phyloP scores from a whole-genome alignment of 164 flowering plant species.

The Chimonanthus salicifolius region DNA sequence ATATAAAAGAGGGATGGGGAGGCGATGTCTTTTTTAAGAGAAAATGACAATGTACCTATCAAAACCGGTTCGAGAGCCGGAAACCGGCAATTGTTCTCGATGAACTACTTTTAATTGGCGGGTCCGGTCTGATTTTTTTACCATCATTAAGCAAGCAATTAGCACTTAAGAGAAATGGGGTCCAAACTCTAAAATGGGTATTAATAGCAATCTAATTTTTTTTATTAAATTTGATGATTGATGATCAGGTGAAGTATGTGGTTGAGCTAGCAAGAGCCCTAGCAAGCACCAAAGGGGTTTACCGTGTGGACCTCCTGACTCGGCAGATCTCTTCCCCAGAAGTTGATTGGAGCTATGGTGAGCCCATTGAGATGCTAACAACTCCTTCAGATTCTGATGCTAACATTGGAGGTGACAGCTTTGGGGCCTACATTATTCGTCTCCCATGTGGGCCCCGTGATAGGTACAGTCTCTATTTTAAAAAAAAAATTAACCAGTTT shows the following conservation, averaged over 20 bases:
- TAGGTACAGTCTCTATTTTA: background rate
- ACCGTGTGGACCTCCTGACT: slow-evolving; percentile 75
- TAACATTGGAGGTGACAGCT: slow-evolving; percentile 20
- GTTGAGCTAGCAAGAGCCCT: slow-evolving; percentile 79
- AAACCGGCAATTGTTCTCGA: too few relatives aligned
- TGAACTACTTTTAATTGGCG: too few relatives aligned
- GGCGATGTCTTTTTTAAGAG: too few relatives aligned
- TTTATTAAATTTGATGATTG: too few relatives aligned
- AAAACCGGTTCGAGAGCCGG: too few relatives aligned
- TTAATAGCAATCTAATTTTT: background rate
- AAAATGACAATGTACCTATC: too few relatives aligned
- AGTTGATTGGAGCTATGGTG: slow-evolving; percentile 67
- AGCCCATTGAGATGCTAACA: slow-evolving; percentile 76
- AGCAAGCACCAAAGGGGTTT: slow-evolving; percentile 56
- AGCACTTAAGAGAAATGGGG: too few relatives aligned
- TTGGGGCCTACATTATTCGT: slow-evolving; percentile 73
- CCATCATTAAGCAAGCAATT: too few relatives aligned
- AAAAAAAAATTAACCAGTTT: background rate
- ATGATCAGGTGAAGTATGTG: slow-evolving; percentile 70
- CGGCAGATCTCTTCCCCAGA: slow-evolving; percentile 67
- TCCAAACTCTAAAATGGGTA: background rate
- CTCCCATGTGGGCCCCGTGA: slow-evolving; percentile 72
- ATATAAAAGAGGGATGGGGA: too few relatives aligned
- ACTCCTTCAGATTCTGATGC: slow-evolving; percentile 43
- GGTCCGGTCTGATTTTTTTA: too few relatives aligned